These are phyloP conservation scores for Microbotryum saponariae DNA, from an alignment of 1,284 basidiomycete genomes.

Conservation along the genomic window DNA sequence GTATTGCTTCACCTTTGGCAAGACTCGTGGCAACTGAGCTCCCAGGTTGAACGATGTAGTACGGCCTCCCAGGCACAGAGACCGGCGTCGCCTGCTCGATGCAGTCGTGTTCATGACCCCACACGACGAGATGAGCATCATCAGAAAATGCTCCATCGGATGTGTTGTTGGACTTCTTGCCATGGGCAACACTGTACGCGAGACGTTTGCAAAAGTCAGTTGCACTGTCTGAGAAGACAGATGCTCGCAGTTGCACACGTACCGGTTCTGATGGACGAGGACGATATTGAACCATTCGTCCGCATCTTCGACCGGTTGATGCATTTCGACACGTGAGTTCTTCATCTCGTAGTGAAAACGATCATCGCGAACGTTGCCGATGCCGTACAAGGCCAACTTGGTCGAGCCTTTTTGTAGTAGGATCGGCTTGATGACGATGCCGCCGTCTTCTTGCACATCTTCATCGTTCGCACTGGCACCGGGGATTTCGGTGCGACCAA, in stretches of 20 bases:
- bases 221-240: not conserved
- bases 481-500: slow-evolving; percentile 67
- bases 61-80: slow-evolving; percentile 79
- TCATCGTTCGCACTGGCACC: slow-evolving; percentile 52
- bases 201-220: not conserved
- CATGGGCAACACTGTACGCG: slow-evolving; percentile 72
- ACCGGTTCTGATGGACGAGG: slow-evolving; percentile 93
- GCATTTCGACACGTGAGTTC: slow-evolving; percentile 91
- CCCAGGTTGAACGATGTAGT: slow-evolving; percentile 89
- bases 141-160: slow-evolving; percentile 97
- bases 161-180: slow-evolving; percentile 74
- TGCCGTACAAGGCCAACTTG: slow-evolving; percentile 80
- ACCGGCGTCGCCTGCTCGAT: slow-evolving; percentile 70
- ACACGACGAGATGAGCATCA: slow-evolving; percentile 83
- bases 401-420: slow-evolving; percentile 83
- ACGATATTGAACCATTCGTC: slow-evolving; percentile 86
- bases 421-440: slow-evolving; percentile 82
- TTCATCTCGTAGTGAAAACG: slow-evolving; percentile 92
- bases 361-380: slow-evolving; percentile 94
- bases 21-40: slow-evolving; percentile 90
- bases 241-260: slow-evolving; percentile 31
- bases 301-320: slow-evolving; percentile 65
- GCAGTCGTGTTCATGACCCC: slow-evolving; percentile 99
- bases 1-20: slow-evolving; percentile 77
- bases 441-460: slow-evolving; percentile 47